Conservation (phyloP, 2,329 filamentous ascomycete genomes). For the Aspergillus ochraceus region DNA sequence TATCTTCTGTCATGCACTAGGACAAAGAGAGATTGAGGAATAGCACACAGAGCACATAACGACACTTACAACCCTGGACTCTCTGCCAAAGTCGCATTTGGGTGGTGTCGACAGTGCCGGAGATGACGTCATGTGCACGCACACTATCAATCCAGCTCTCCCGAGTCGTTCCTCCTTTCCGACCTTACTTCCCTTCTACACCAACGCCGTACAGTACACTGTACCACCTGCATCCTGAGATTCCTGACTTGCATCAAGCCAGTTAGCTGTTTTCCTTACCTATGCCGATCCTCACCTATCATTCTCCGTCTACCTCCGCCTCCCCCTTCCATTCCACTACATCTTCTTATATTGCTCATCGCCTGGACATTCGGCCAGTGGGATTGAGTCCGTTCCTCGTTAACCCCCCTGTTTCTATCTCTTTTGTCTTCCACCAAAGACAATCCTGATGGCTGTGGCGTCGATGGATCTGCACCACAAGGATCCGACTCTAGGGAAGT, state of each 20-base stretch:
- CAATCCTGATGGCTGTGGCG: not conserved
- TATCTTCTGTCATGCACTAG: too few relatives aligned
- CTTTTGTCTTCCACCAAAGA: not conserved
- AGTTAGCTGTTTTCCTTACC: not conserved
- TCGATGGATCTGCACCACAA: slow-evolving; percentile 3
- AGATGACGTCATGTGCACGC: not conserved
- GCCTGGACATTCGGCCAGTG: not conserved
- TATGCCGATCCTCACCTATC: not conserved
- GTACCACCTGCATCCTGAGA: too few relatives aligned
- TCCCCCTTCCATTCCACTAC: not conserved
- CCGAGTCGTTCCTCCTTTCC: not conserved
- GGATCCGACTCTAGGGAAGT: not conserved
- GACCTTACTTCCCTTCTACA: not conserved
- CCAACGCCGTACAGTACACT: too few relatives aligned
- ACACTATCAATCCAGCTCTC: not conserved
- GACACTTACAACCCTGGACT: too few relatives aligned
- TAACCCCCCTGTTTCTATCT: not conserved
- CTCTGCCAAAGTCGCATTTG: not conserved
- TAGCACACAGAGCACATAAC: too few relatives aligned
- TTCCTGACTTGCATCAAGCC: not conserved
- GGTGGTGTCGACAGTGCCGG: not conserved
- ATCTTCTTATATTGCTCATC: not conserved
- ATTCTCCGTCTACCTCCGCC: not conserved
- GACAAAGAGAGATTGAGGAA: too few relatives aligned
- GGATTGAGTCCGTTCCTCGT: not conserved